Conservation (phyloP, 192 early-diverging fungal genomes). For the Umbelopsis isabellina region DNA sequence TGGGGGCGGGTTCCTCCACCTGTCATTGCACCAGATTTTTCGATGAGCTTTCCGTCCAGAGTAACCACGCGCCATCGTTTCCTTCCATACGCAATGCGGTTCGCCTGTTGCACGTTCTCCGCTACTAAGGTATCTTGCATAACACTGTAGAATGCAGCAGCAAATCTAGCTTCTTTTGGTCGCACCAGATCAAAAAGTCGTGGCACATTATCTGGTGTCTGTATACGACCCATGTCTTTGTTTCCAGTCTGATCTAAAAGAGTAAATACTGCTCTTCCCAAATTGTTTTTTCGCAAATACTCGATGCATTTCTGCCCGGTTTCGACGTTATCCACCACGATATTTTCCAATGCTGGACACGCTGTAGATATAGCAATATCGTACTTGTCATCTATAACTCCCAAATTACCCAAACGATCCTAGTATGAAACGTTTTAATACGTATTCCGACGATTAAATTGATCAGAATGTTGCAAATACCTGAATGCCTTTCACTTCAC, state of each 20-base stretch:
- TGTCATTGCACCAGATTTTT: slow-evolving; percentile 89
- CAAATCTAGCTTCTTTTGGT: slow-evolving; percentile 71
- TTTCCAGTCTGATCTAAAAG: slow-evolving; percentile 76
- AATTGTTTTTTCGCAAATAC: slow-evolving; percentile 78
- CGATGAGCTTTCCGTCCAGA: slow-evolving; percentile 89
- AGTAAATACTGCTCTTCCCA: slow-evolving; percentile 87
- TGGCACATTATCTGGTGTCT: slow-evolving; percentile 79
- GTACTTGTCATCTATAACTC: slow-evolving; percentile 90
- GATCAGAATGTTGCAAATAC: slow-evolving; percentile 39
- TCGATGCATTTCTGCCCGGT: slow-evolving; percentile 89
- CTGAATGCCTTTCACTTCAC: slow-evolving; percentile 76
- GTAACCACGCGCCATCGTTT: slow-evolving; percentile 93
- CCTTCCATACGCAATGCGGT: slow-evolving; percentile 83
- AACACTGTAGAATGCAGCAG: slow-evolving; percentile 84
- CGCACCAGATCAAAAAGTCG: slow-evolving; percentile 90
- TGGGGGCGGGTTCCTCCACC: slow-evolving; percentile 81
- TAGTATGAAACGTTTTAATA: slow-evolving; percentile 25
- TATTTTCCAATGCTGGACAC: slow-evolving; percentile 79
- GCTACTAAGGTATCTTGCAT: slow-evolving; percentile 90
- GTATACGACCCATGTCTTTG: slow-evolving; percentile 50
- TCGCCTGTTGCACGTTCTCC: slow-evolving; percentile 78
- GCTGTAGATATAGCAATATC: slow-evolving; percentile 96
- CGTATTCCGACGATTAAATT: neutral
- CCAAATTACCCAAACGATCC: slow-evolving; percentile 94
- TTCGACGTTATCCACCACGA: slow-evolving; percentile 91